Conservation (phyloP, 169 alveolate species). For the Cryptosporidium andersoni region DNA sequence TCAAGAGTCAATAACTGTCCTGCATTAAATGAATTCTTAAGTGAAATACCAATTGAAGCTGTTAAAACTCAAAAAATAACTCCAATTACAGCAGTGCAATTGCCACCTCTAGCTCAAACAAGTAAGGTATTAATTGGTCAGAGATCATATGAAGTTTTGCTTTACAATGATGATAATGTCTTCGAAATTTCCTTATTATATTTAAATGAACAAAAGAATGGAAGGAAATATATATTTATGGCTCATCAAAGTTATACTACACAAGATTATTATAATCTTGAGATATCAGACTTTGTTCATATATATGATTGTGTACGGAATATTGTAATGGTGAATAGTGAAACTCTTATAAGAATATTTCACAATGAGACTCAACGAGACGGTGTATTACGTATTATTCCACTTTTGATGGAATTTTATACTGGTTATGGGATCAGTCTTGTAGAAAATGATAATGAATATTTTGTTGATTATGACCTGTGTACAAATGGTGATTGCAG, state of each 20-base stretch:
- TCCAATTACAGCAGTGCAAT: not conserved
- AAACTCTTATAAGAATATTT: no score
- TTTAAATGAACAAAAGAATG: constrained; percentile 8
- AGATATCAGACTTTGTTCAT: no score
- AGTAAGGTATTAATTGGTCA: not conserved
- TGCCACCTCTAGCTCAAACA: not conserved
- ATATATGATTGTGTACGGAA: no score
- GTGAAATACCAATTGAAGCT: no score
- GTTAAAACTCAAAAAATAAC: not conserved
- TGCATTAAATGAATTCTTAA: no score
- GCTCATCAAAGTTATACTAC: not conserved
- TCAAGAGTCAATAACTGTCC: not conserved
- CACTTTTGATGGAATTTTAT: constrained; percentile 19
- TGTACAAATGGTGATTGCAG: constrained; percentile 31
- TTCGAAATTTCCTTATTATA: not conserved
- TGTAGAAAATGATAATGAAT: constrained; percentile 1
- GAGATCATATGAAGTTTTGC: not conserved
- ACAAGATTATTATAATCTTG: no score
- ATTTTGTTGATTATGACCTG: not conserved
- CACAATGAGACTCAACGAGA: not conserved
- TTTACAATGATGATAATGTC: constrained; percentile 1
- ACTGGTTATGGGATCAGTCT: constrained; percentile 33
- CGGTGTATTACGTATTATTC: constrained; percentile 1
- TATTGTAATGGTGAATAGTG: no score
- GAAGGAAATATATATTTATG: constrained; percentile 15